Percentiles rank a stretch among this genome's conserved stretches.
Evolutionary conservation across 805 yeast genomes (phyloP).

Genomic region (Metschnikowia kunwiensis): DNA sequence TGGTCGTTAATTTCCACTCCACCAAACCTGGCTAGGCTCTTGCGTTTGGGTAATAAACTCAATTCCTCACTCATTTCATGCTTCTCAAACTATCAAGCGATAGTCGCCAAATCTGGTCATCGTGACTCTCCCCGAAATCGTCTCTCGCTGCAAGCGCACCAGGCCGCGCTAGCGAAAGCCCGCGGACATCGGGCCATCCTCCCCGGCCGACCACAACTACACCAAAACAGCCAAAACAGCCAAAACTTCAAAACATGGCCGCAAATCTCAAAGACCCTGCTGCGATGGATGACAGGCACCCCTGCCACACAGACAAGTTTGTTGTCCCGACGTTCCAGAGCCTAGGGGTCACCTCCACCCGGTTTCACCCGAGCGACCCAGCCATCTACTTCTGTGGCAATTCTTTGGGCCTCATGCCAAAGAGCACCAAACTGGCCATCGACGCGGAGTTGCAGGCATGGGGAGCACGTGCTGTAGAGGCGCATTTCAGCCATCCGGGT

Average conservation of each 20-base stretch:
- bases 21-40: too few relatives aligned
- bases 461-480: conserved; percentile 76
- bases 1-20: too few relatives aligned
- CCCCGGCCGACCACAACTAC: neutral
- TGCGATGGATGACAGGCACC: conserved; percentile 22
- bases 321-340: conserved; percentile 64
- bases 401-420: conserved; percentile 91
- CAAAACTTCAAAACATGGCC: neutral
- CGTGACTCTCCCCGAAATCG: too few relatives aligned
- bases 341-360: conserved; percentile 43
- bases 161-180: too few relatives aligned
- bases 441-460: conserved; percentile 75
- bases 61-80: too few relatives aligned
- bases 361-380: conserved; percentile 14
- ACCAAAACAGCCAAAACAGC: neutral
- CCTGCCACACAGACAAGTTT: conserved; percentile 46
- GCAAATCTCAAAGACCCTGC: too few relatives aligned
- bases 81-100: too few relatives aligned
- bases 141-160: too few relatives aligned
- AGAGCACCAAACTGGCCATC: conserved; percentile 52
- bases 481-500: conserved; percentile 73
- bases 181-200: neutral
- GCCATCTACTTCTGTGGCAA: conserved; percentile 82
- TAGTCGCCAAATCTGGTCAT: too few relatives aligned
- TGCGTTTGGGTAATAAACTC: too few relatives aligned